Evolutionary conservation across 495 filamentous ascomycete genomes (phyloP).

Genomic region (Penicillium longicatenatum): DNA sequence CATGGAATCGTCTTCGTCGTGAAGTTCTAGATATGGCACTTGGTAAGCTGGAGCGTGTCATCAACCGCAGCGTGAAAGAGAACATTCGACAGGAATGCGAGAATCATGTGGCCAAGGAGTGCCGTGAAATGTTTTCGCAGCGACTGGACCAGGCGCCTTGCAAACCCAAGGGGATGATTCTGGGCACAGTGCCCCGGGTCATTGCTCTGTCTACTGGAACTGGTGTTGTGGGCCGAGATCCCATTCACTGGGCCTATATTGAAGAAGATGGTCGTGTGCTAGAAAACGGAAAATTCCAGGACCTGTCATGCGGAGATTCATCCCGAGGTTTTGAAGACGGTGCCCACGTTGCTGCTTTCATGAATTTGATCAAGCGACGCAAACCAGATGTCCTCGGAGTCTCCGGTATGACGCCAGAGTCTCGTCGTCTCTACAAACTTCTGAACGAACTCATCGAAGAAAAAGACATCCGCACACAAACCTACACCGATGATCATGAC

Average conservation of each 20-base stretch:
- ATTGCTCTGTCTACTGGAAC: constrained; percentile 80
- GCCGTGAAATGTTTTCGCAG: constrained; percentile 81
- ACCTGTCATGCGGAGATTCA: constrained; percentile 71
- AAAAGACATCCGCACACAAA: constrained; percentile 70
- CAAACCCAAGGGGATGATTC: constrained; percentile 89
- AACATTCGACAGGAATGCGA: constrained; percentile 89
- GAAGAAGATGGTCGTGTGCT: constrained; percentile 89
- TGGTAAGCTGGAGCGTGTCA: constrained; percentile 75
- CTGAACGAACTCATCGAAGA: constrained; percentile 73
- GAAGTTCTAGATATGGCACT: constrained; percentile 84
- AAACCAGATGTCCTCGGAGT: constrained; percentile 89
- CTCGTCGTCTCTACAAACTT: constrained; percentile 78
- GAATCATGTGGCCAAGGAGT: constrained; percentile 77
- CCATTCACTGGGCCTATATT: constrained; percentile 87
- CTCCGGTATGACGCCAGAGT: constrained; percentile 87
- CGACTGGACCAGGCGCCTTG: constrained; percentile 93
- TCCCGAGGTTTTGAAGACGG: constrained; percentile 64
- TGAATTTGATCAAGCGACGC: constrained; percentile 70
- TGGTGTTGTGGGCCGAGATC: constrained; percentile 71
- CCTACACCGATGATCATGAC: constrained; percentile 65
- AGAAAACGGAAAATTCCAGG: constrained; percentile 82
- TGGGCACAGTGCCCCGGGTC: constrained; percentile 86
- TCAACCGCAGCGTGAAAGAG: constrained; percentile 90
- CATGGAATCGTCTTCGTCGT: constrained; percentile 85
- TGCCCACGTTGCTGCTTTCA: constrained; percentile 63